Percentiles rank a stretch among this genome's conserved stretches.
These are phyloP conservation scores for Alternaria solani DNA, from an alignment of 2,329 filamentous ascomycete genomes.

Conservation along the genomic window DNA sequence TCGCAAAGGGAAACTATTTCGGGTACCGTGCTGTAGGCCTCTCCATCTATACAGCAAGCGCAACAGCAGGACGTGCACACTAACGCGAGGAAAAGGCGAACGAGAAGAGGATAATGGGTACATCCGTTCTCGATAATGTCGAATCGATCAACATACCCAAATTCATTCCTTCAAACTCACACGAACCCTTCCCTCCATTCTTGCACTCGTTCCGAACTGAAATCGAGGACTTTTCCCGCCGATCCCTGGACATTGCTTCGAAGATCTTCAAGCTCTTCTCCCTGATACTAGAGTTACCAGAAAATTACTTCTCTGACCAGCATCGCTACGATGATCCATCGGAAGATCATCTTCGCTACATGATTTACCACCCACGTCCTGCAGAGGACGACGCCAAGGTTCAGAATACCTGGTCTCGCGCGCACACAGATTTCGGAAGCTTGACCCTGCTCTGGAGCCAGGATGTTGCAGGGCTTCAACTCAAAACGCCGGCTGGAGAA, in stretches of 20 bases:
- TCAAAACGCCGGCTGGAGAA: conserved; percentile 54
- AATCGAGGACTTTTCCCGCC: conserved; percentile 40
- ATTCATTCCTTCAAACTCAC: conserved; percentile 34
- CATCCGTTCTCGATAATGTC: conserved; percentile 43
- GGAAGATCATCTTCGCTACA: conserved; percentile 54
- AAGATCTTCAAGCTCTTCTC: conserved; percentile 53
- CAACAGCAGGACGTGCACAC: background rate
- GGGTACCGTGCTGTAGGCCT: conserved; percentile 37
- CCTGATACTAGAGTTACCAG: conserved; percentile 51
- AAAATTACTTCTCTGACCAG: conserved; percentile 48
- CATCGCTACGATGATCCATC: conserved; percentile 49
- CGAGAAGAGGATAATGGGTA: conserved; percentile 44
- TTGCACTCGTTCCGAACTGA: conserved; percentile 35
- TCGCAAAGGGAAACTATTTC: conserved; percentile 42
- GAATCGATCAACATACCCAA: conserved; percentile 47
- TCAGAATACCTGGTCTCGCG: conserved; percentile 56
- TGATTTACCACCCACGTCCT: conserved; percentile 54
- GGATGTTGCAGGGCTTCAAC: conserved; percentile 58
- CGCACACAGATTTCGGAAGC: conserved; percentile 60
- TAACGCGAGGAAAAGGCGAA: conserved; percentile 24
- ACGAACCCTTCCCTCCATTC: conserved; percentile 40
- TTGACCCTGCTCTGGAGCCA: conserved; percentile 59
- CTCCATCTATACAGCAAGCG: background rate
- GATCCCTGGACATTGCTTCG: conserved; percentile 34
- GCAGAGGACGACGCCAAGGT: conserved; percentile 46